Percentiles rank a stretch among this genome's conserved stretches.
These are phyloP conservation scores for Magnusiomyces clavatus DNA, from an alignment of 1,139 yeast genomes.

Conservation along the genomic window DNA sequence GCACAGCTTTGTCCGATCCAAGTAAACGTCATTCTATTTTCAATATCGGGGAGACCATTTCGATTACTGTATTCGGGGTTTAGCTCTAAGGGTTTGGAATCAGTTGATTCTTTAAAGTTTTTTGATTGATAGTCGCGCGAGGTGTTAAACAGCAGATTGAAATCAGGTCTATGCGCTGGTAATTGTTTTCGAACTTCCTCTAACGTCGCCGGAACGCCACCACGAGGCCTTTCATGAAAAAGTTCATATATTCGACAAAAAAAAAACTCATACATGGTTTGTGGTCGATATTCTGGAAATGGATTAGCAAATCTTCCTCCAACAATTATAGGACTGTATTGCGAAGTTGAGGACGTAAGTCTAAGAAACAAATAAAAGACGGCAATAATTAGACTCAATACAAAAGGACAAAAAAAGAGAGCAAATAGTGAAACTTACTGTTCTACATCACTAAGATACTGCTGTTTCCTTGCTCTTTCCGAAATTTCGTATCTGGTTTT, in stretches of 20 bases:
- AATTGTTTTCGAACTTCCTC: conserved; percentile 39
- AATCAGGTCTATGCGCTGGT: conserved; percentile 53
- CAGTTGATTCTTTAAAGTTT: conserved; percentile 11
- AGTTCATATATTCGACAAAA: conserved; percentile 63
- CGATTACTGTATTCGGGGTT: not conserved
- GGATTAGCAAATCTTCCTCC: conserved; percentile 87
- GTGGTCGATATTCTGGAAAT: conserved; percentile 83
- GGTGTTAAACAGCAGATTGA: conserved; percentile 37
- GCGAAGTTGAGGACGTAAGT: conserved; percentile 29
- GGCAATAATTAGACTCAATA: conserved; percentile 6
- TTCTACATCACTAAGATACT: conserved; percentile 12
- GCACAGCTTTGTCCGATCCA: conserved; percentile 95
- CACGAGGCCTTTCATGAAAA: conserved; percentile 59
- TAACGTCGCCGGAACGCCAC: conserved; percentile 50
- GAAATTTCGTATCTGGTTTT: conserved; percentile 50
- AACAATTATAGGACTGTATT: conserved; percentile 42
- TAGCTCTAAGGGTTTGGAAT: conserved; percentile 1
- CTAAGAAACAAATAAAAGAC: conserved; percentile 19
- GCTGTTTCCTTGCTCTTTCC: conserved; percentile 37
- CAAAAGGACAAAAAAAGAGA: not conserved
- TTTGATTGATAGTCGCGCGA: conserved; percentile 7
- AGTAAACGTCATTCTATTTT: conserved; percentile 55
- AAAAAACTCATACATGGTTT: conserved; percentile 79
- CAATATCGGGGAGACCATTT: conserved; percentile 24
- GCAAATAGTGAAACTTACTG: conserved; percentile 7